Evolutionary conservation across 1,284 basidiomycete species (phyloP).

Genomic region (Ganoderma sp.): DNA sequence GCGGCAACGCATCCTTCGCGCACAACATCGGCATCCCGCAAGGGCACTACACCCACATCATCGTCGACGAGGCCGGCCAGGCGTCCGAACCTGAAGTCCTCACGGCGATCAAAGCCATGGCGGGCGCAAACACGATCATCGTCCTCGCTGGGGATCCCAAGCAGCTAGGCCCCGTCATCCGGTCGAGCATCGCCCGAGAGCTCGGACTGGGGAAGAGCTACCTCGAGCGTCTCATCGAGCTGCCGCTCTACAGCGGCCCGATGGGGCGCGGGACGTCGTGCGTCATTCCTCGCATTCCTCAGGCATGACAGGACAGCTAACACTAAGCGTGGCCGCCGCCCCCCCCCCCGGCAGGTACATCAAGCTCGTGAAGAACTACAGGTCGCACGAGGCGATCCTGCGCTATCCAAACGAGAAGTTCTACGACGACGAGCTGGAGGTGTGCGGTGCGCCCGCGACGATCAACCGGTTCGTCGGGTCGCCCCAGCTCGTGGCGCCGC

Average conservation of each 20-base stretch:
- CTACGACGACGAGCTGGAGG: constrained; percentile 56
- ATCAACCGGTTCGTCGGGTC: constrained; percentile 42
- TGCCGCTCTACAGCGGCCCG: constrained; percentile 47
- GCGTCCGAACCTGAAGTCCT: constrained; percentile 64
- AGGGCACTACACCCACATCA: constrained; percentile 68
- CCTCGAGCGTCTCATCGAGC: constrained; percentile 57
- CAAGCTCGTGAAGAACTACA: constrained; percentile 60
- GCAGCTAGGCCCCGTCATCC: constrained; percentile 63
- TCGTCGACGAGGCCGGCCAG: constrained; percentile 71
- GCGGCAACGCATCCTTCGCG: constrained; percentile 61
- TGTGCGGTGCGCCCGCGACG: constrained; percentile 46
- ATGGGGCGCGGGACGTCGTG: constrained; percentile 45
- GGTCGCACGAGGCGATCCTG: constrained; percentile 62
- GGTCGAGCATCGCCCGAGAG: constrained; percentile 49
- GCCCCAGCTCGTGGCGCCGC: constrained; percentile 32
- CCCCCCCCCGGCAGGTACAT: constrained; percentile 45
- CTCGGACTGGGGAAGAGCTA: constrained; percentile 59
- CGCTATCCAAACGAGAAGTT: constrained; percentile 63
- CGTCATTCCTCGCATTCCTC: constrained; percentile 11
- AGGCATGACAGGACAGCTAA: background rate
- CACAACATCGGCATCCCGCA: constrained; percentile 59
- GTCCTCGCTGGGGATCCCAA: constrained; percentile 63
- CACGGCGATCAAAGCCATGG: constrained; percentile 57
- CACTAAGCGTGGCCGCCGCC: background rate
- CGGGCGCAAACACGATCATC: constrained; percentile 48